phyloP scores from a whole-genome alignment of 805 yeast species.

The Candida palmyrensis region DNA sequence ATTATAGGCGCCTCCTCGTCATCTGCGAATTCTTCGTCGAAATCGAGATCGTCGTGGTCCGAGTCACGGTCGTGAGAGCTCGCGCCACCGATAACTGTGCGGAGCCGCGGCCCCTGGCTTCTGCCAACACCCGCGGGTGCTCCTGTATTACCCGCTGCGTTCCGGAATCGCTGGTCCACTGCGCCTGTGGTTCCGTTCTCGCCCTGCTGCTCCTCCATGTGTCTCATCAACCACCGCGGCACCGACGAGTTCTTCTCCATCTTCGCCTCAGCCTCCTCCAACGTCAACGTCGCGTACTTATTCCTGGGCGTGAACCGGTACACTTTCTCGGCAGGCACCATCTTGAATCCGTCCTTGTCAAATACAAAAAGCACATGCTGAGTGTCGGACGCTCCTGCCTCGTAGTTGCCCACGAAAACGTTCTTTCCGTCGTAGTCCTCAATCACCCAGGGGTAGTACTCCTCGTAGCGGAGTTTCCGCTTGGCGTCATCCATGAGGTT shows the following conservation, averaged over 20 bases:
- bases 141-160: conserved; percentile 6
- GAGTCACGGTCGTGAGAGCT: conserved; percentile 51
- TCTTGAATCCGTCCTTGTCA: conserved; percentile 82
- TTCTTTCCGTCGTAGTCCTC: conserved; percentile 94
- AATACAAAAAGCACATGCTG: conserved; percentile 75
- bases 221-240: conserved; percentile 95
- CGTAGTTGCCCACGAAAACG: conserved; percentile 94
- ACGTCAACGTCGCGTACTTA: conserved; percentile 85
- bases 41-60: conserved; percentile 89
- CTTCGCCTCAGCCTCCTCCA: conserved; percentile 94
- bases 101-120: conserved; percentile 17
- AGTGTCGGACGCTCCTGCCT: conserved; percentile 82
- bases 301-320: conserved; percentile 92
- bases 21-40: conserved; percentile 95
- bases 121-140: conserved; percentile 8
- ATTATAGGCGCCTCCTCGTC: conserved; percentile 98
- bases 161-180: conserved; percentile 44
- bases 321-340: conserved; percentile 93
- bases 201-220: conserved; percentile 51
- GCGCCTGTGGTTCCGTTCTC: conserved; percentile 40
- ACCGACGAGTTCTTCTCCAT: conserved; percentile 76
- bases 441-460: conserved; percentile 95
- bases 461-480: conserved; percentile 85
- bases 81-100: conserved; percentile 40
- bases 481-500: conserved; percentile 77